A percentile compares a stretch with the other conserved stretches of the same genome.
Evolutionary conservation across 441 rosid genomes (phyloP).

Genomic region (Arabidopsis hybrid): DNA sequence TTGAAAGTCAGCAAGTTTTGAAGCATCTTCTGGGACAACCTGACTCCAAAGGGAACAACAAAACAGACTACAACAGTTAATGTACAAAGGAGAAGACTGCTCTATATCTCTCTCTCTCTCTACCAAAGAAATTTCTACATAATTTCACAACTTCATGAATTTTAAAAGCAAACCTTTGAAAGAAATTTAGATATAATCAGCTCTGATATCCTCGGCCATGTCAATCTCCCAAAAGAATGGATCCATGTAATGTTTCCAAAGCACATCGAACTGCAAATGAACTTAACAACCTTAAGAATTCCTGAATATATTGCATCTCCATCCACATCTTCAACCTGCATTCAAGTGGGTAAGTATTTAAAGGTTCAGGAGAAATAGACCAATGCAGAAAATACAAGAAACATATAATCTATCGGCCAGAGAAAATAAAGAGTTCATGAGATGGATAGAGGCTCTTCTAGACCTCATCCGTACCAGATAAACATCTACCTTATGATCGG

Average conservation of each 20-base stretch:
- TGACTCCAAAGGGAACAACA: conserved; percentile 48
- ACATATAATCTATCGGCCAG: conserved; percentile 15
- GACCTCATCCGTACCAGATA: conserved; percentile 6
- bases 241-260: conserved; percentile 81
- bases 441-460: neutral
- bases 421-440: conserved; percentile 24
- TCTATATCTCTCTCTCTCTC: conserved; percentile 15
- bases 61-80: conserved; percentile 1
- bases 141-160: neutral
- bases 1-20: conserved; percentile 87
- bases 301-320: conserved; percentile 68
- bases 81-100: conserved; percentile 22
- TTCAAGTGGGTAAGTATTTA: conserved; percentile 30
- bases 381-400: conserved; percentile 10
- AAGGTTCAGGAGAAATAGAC: conserved; percentile 4
- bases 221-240: conserved; percentile 83
- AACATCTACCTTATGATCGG: conserved; percentile 58
- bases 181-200: conserved; percentile 82
- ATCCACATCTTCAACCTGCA: conserved; percentile 63
- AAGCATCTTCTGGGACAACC: conserved; percentile 97
- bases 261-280: conserved; percentile 68
- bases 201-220: conserved; percentile 95
- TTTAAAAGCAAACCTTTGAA: conserved; percentile 70
- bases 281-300: conserved; percentile 68
- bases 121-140: conserved; percentile 6